Conservation (phyloP, 345 rosid genomes). For the Garcia nutans region DNA sequence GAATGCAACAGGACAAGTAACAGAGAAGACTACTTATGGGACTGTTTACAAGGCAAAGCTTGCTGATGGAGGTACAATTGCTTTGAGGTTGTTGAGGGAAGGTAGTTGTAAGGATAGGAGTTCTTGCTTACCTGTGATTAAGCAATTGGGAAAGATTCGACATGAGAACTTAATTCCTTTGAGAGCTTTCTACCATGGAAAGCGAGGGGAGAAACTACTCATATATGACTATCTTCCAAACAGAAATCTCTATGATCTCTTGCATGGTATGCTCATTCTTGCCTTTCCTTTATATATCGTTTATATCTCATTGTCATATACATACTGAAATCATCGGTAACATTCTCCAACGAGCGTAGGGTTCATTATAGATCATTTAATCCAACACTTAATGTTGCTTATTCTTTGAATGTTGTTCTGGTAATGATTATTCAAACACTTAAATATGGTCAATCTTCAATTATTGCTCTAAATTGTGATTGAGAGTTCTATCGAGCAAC, state of each 20-base stretch:
- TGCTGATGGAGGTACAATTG: constrained; percentile 88
- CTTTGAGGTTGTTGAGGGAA: constrained; percentile 89
- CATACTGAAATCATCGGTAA: background rate
- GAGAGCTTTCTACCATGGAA: constrained; percentile 97
- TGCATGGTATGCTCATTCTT: constrained; percentile 61
- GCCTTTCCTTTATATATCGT: background rate
- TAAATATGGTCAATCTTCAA: background rate
- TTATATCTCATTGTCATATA: background rate
- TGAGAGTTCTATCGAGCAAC: background rate
- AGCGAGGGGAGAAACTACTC: constrained; percentile 96
- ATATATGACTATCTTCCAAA: constrained; percentile 91
- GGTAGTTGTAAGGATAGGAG: constrained; percentile 86
- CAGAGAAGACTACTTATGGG: constrained; percentile 94
- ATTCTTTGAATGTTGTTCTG: background rate
- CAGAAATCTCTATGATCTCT: constrained; percentile 72
- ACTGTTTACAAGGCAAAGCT: constrained; percentile 96
- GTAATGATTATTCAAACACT: background rate
- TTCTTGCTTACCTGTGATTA: constrained; percentile 70
- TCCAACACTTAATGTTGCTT: background rate
- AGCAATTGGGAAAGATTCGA: constrained; percentile 74
- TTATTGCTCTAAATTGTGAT: background rate
- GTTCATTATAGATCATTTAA: background rate
- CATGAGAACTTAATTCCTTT: constrained; percentile 89
- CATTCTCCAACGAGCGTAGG: background rate
- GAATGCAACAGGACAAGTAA: constrained; percentile 95